A percentile compares a stretch with the other conserved stretches of the same genome.
phyloP scores from a whole-genome alignment of 441 rosid species.

The Eruca vesicaria region DNA sequence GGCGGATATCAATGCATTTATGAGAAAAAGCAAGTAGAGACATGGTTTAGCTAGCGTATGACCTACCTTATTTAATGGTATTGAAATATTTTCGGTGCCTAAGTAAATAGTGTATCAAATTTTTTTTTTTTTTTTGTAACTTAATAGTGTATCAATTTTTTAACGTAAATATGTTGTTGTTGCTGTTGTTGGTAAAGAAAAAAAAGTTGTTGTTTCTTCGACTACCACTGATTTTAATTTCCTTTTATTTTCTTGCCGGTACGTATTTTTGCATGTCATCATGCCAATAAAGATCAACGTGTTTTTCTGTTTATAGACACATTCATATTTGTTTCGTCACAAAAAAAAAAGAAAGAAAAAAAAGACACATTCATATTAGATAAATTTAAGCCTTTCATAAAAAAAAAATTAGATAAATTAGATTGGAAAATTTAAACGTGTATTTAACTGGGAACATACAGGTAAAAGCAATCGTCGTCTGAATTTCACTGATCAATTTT shows the following conservation, averaged over 20 bases:
- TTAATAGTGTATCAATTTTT: neutral
- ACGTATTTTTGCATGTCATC: neutral
- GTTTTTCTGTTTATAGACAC: slow-evolving; percentile 9
- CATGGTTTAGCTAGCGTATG: slow-evolving; percentile 39
- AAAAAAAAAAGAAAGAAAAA: no score
- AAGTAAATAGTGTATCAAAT: slow-evolving; percentile 9
- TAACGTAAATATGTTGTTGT: neutral
- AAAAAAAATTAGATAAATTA: neutral
- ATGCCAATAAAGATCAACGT: slow-evolving; percentile 2
- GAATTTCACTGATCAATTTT: neutral
- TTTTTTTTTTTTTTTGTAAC: no score
- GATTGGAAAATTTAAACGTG: neutral
- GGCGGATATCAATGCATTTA: slow-evolving; percentile 37
- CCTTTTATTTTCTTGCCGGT: neutral
- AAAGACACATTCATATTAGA: no score
- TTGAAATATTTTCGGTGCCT: slow-evolving; percentile 25
- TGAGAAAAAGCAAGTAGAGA: slow-evolving; percentile 34
- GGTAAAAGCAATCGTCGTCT: neutral
- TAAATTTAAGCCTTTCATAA: no score
- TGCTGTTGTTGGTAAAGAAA: no score
- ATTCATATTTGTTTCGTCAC: no score
- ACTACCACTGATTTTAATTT: slow-evolving; percentile 22
- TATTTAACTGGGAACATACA: neutral
- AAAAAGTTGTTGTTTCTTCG: slow-evolving; percentile 25
- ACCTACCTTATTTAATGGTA: slow-evolving; percentile 36